Base-by-base conservation (phyloP, 2,329 filamentous ascomycete species). In the Lecanosticta acicola region DNA sequence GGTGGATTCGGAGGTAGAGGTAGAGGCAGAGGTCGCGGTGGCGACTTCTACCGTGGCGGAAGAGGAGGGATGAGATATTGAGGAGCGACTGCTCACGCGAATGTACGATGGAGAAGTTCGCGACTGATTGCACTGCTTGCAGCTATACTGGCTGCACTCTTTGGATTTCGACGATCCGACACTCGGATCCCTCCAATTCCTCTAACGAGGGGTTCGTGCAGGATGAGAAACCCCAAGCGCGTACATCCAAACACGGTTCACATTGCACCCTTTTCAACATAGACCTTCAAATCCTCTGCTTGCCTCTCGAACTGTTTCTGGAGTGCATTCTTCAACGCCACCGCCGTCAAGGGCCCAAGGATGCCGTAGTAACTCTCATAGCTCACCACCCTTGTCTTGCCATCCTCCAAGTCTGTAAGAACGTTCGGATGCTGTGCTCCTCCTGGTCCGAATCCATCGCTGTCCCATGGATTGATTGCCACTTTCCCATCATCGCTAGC, bases 11-110 rank as follows among this genome's bases (percentile, higher is more conserved):
- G 48, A 9, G 47, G 48, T 32, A 47, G 55, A 26, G 43, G 49
- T 16, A 44, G 52, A 32, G 48, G 51, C 36, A 36, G 52, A 20
- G 47, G 51, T 35, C 53, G 53, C 26, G 52, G 53, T n/a, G 48
- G 48, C 11, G 53, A 49, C 16, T 41, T 50, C 36, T 54, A 59
- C 43, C 37, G 52, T 32, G 52, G 46, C 16, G 45, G 45, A 26
- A 38, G 49, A 24, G 37, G 20, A 37, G 32, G 26, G 11, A 26
- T 11, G 14, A 35, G 24, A 29, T 29, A 11, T 5, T 29, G 24
- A 29, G 11, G 24, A 29, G 24, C 24, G 24, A 7, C 36, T 17
- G 4, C 14, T 17, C 9, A 10, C 7, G n/a, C 20, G 36, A 5
- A 7, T 29, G 24, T 29, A 29, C 11, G 11, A 7, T 29, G n/a